Conservation (phyloP, 306 rosid species). For the Castanopsis chinensis region DNA sequence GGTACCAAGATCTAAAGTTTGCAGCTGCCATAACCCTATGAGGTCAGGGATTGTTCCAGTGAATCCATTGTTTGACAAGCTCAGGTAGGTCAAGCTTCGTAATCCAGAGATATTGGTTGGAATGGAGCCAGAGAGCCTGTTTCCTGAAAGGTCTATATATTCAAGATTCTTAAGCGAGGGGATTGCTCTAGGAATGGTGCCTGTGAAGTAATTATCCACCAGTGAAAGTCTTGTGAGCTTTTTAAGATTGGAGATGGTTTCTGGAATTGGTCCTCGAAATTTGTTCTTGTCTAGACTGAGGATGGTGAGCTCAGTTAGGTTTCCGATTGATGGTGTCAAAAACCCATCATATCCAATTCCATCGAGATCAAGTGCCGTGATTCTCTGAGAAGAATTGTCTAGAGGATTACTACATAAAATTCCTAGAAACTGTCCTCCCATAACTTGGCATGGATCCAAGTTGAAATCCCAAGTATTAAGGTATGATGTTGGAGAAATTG, state of each 20-base stretch:
- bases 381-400: conserved; percentile 41
- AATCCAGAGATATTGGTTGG: conserved; percentile 20
- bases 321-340: conserved; percentile 38
- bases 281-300: conserved; percentile 41
- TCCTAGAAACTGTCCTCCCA: conserved; percentile 45
- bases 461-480: conserved; percentile 41
- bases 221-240: conserved; percentile 42
- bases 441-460: conserved; percentile 40
- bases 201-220: conserved; percentile 43
- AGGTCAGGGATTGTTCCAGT: conserved; percentile 40
- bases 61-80: conserved; percentile 39
- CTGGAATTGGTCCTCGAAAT: conserved; percentile 46
- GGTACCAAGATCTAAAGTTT: conserved; percentile 31
- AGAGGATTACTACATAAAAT: conserved; percentile 36
- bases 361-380: conserved; percentile 45
- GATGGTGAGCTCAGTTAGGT: conserved; percentile 34
- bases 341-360: conserved; percentile 48
- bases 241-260: conserved; percentile 27
- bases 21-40: conserved; percentile 35
- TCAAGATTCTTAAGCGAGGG: conserved; percentile 25
- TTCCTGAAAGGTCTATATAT: conserved; percentile 32
- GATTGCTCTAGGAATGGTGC: conserved; percentile 27
- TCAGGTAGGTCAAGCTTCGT: conserved; percentile 31
- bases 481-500: conserved; percentile 29
- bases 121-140: conserved; percentile 35